Percentiles rank a stretch among this genome's conserved stretches.
These are phyloP conservation scores for Xerocomus potaroensis DNA, from an alignment of 768 basidiomycete species.

Conservation along the genomic window DNA sequence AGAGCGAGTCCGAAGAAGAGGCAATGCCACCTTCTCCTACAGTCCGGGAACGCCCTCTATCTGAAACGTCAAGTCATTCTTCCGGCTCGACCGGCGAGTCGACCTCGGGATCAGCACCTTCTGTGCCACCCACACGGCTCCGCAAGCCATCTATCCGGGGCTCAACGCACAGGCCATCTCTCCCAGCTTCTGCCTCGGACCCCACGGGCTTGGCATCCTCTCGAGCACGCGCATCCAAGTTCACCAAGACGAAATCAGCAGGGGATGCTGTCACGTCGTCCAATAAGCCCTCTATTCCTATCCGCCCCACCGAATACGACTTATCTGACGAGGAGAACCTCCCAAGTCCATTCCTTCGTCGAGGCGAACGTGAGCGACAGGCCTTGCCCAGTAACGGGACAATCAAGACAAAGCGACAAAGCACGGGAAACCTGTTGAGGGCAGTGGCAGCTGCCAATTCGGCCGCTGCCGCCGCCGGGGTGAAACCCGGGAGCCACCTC, in stretches of 20 bases:
- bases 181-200: conserved; percentile 40
- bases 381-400: conserved; percentile 2
- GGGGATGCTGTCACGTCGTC: background rate
- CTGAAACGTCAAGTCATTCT: conserved; percentile 24
- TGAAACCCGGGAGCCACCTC: conserved; percentile 15
- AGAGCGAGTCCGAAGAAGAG: conserved; percentile 29
- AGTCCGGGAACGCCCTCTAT: conserved; percentile 39
- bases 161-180: conserved; percentile 31
- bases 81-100: conserved; percentile 26
- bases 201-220: conserved; percentile 31
- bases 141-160: conserved; percentile 56
- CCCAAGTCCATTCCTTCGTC: conserved; percentile 78
- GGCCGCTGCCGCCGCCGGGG: conserved; percentile 24
- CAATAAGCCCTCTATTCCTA: conserved; percentile 15
- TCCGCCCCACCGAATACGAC: conserved; percentile 52
- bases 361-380: conserved; percentile 39
- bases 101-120: conserved; percentile 15
- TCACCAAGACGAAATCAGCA: conserved; percentile 9
- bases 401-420: conserved; percentile 38
- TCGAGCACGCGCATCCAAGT: conserved; percentile 13
- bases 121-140: conserved; percentile 43
- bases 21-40: conserved; percentile 43
- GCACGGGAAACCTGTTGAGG: conserved; percentile 51
- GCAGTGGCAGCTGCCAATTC: conserved; percentile 57
- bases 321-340: conserved; percentile 77